Conservation (phyloP, 164 flowering plant species). For the Saururus chinensis region DNA sequence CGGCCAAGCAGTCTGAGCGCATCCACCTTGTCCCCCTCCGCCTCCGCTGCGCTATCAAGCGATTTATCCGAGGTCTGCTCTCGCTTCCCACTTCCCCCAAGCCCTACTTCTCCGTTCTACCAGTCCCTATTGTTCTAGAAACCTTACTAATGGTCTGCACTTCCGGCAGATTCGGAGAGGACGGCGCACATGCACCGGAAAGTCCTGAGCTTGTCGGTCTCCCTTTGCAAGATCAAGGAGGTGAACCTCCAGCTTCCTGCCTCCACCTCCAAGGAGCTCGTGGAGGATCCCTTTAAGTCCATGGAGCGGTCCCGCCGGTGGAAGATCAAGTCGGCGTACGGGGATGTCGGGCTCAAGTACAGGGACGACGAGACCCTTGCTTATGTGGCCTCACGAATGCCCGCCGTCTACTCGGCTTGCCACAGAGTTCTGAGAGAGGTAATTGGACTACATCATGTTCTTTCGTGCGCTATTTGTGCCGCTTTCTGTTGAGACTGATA, state of each 20-base stretch:
- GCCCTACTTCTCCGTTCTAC: no score
- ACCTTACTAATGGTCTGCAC: no score
- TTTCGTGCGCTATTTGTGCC: not conserved
- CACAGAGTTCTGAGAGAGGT: constrained; percentile 55
- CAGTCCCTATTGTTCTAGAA: not conserved
- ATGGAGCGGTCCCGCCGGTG: constrained; percentile 47
- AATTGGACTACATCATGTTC: not conserved
- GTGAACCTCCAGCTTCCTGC: constrained; percentile 34
- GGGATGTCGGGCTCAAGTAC: constrained; percentile 76
- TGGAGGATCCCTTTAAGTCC: constrained; percentile 64
- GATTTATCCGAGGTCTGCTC: constrained; percentile 48
- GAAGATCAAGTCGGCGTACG: constrained; percentile 74
- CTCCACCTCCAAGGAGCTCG: constrained; percentile 53
- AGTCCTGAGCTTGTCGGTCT: constrained; percentile 61
- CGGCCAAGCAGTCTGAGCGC: constrained; percentile 65
- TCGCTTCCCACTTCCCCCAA: constrained; percentile 1
- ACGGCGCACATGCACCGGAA: constrained; percentile 63
- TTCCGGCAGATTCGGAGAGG: constrained; percentile 55
- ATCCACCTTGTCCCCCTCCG: constrained; percentile 59
- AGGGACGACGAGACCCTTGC: constrained; percentile 68
- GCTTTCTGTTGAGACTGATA: no score
- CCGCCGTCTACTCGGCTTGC: constrained; percentile 89
- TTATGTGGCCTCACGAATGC: constrained; percentile 96
- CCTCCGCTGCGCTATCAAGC: constrained; percentile 80
- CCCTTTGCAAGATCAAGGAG: constrained; percentile 58